Conservation (phyloP, 345 rosid species). For the Pistacia integerrima region DNA sequence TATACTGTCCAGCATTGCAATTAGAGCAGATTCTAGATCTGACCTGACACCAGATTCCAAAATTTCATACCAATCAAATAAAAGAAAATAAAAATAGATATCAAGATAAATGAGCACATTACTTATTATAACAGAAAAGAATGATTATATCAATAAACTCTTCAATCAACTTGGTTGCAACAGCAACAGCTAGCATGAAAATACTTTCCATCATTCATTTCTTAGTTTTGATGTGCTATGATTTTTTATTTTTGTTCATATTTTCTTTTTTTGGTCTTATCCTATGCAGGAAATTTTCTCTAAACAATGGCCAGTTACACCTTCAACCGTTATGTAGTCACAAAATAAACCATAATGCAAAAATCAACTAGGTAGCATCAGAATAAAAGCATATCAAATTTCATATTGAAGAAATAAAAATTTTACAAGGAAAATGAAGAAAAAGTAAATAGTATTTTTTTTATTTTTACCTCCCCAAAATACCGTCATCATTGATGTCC, state of each 20-base stretch:
- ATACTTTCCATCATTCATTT: no score
- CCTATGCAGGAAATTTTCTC: no score
- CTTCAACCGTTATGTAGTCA: neutral
- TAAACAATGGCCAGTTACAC: no score
- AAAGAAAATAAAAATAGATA: constrained; percentile 1
- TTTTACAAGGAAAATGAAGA: neutral
- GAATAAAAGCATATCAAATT: neutral
- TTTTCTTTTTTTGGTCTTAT: no score
- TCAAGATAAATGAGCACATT: neutral
- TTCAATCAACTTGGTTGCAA: neutral
- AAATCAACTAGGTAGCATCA: neutral
- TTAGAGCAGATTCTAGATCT: constrained; percentile 60
- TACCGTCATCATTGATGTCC: constrained; percentile 65
- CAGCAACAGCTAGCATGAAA: no score
- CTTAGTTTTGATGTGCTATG: no score
- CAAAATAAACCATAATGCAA: neutral
- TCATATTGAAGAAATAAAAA: neutral
- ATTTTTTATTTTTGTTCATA: no score
- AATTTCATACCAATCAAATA: constrained; percentile 15
- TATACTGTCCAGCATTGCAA: constrained; percentile 48
- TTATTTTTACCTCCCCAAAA: constrained; percentile 53
- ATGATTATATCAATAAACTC: no score
- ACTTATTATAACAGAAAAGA: neutral
- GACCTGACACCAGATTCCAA: constrained; percentile 51
- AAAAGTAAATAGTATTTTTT: neutral